These are phyloP conservation scores for Nemania bipapillata DNA, from an alignment of 2,329 filamentous ascomycete species.

Conservation along the genomic window DNA sequence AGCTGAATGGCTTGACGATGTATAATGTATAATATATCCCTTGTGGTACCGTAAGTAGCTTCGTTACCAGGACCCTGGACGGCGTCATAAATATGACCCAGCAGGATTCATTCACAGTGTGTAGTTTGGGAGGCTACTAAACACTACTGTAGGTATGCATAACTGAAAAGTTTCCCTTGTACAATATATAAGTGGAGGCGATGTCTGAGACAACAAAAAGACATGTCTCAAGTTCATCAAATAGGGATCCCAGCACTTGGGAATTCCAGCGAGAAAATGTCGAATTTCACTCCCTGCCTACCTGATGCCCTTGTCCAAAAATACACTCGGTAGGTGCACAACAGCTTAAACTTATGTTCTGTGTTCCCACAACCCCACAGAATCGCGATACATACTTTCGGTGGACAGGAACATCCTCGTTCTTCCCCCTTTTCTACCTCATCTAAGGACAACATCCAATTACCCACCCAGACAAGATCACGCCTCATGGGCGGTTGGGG, in stretches of 20 bases:
- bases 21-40: slow-evolving; percentile 29
- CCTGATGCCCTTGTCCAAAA: too few relatives aligned
- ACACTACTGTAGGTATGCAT: not conserved
- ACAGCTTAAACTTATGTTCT: too few relatives aligned
- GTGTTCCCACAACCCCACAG: not conserved
- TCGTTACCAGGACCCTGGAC: not conserved
- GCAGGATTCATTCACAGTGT: not conserved
- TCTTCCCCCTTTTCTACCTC: not conserved
- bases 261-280: not conserved
- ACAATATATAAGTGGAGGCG: not conserved
- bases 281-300: not conserved
- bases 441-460: not conserved
- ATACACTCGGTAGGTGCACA: too few relatives aligned
- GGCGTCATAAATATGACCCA: not conserved
- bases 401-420: not conserved
- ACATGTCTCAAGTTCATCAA: slow-evolving; percentile 4
- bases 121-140: not conserved
- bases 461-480: not conserved
- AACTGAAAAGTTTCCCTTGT: not conserved
- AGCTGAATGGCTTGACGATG: not conserved
- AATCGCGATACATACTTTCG: not conserved
- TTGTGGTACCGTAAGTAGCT: not conserved
- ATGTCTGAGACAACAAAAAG: not conserved
- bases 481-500: not conserved
- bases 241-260: not conserved